Base-by-base conservation (phyloP, 768 basidiomycete genomes). In the Leccinellum albellum region DNA sequence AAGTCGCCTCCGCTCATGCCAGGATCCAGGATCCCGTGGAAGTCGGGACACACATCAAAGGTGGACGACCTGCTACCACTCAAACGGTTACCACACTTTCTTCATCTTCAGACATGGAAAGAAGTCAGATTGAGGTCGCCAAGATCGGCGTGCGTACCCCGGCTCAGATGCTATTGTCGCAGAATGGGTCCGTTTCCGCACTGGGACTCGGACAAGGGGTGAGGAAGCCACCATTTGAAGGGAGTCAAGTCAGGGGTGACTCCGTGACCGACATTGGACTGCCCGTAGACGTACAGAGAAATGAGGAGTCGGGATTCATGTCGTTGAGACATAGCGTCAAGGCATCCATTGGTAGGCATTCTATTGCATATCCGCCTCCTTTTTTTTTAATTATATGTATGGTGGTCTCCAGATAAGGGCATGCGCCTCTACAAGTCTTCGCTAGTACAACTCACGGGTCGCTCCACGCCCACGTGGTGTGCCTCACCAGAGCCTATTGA, bases 301-400 rank as follows among this genome's bases (percentile, higher is more conserved):
- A 60, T 26, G 56, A 40, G 48, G 79, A 78, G 58, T 76, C 77
- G 8, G 77, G 75, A 12, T 66, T 82, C 31, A 73, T 64, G 50
- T 76, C 79, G 29, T 75, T 91, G 61, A 88, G 80, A 70, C 89
- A 90, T 61, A 84, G 82, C 57, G 78, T 92, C 61, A 88, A 82
- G 69, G 77, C 80, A 57, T 92, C 90, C 1, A 84, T 92, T 58
- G 88, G 90, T 89, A 62, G 33, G 78, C 71, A 14, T 21, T 15
- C 24, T 74, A 15, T 24, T 47, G 0, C 31, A 1, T 50, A 28
- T 28, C 21, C 42, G 37, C 17, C 26, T 24, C 50, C 17, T 24
- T 24, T 10, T 10, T 51, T 13, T 12, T 51, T 54, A 55, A 51
- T 59, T 2, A 44, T 6, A 3, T 51, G 7, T 2, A 56, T 32